Percentiles rank a stretch among this genome's conserved stretches.
These are phyloP conservation scores for Lithocarpus polystachyus DNA, from an alignment of 306 rosid species.

Conservation along the genomic window DNA sequence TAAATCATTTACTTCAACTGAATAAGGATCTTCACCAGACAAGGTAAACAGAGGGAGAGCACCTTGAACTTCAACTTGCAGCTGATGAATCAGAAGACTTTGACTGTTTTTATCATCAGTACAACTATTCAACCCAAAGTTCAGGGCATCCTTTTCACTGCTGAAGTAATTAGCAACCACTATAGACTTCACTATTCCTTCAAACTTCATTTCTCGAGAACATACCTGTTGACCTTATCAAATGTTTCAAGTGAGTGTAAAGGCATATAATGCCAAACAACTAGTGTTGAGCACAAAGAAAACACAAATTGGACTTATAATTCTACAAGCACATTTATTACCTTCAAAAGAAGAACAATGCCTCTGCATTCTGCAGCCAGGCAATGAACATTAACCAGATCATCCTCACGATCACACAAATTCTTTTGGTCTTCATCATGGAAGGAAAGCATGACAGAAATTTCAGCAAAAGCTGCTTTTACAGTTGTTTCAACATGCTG, in stretches of 20 bases:
- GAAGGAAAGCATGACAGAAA: slow-evolving; percentile 67
- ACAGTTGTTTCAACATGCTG: slow-evolving; percentile 84
- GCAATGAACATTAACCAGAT: slow-evolving; percentile 37
- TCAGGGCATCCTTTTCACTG: slow-evolving; percentile 33
- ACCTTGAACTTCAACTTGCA: slow-evolving; percentile 67
- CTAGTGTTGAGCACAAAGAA: slow-evolving; percentile 17
- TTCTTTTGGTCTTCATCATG: slow-evolving; percentile 47
- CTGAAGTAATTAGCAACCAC: slow-evolving; percentile 58
- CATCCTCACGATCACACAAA: slow-evolving; percentile 26
- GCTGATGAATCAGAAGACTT: slow-evolving; percentile 37
- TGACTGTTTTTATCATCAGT: slow-evolving; percentile 27
- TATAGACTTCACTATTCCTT: slow-evolving; percentile 54
- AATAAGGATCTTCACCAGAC: slow-evolving; percentile 34
- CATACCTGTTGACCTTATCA: slow-evolving; percentile 54
- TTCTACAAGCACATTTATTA: slow-evolving; percentile 32
- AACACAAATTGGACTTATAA: background rate
- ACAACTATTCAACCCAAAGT: slow-evolving; percentile 17
- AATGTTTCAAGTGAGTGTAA: slow-evolving; percentile 34
- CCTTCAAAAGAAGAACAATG: slow-evolving; percentile 61
- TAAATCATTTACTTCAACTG: slow-evolving; percentile 38
- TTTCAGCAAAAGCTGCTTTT: slow-evolving; percentile 69
- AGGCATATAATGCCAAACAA: slow-evolving; percentile 19
- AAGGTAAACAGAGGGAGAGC: slow-evolving; percentile 58
- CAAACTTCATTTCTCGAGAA: slow-evolving; percentile 52
- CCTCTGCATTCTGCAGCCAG: slow-evolving; percentile 65